Base-by-base conservation (phyloP, 169 alveolate genomes). In the Cryptosporidium parvum region DNA sequence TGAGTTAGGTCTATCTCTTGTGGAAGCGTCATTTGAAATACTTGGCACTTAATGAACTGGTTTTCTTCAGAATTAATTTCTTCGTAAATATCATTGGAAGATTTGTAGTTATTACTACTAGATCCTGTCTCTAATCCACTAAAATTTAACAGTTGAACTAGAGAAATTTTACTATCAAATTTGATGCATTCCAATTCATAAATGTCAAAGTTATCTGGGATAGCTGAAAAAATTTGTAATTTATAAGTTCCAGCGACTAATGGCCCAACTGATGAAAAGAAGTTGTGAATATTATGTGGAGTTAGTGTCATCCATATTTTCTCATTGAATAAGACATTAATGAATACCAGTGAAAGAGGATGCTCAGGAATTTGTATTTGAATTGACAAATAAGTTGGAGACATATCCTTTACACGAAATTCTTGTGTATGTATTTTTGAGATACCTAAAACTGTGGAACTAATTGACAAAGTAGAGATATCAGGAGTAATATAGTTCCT, bases 231-330 rank as follows among this genome's bases (percentile, higher is more conserved):
- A 10, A 80, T 31, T 31, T 80, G 89, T 39, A 80, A 31, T 48
- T 16, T 29, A 23, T 80, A 80, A 10, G 42, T 80, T 26, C 89
- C 89, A 33, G 89, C 29, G 10, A 62, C 42, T 44, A 80, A 21
- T 6, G 89, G 89, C 5, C 89, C 89, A n/a, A 33, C 31, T 9
- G 89, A 80, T 9, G 73, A 18, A 48, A 59, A 65, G 69, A 61
- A 80, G 7, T 59, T 29, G 23, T 65, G 59, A 23, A 59, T 23
- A 62, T 48, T 31, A 10, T 37, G 61, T 4, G 75, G 89, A 42
- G 56, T 80, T 48, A 80, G 33, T 18, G 75, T 8, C 59, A 59
- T 9, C 89, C 89, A 80, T 9, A 80, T 39, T 14, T 80, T 26
- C 23, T 70, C 80, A 18, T 48, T 6, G 16, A 8, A 58, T 5